Base-by-base conservation (phyloP, 1,284 basidiomycete genomes). In the Caloboletus inedulis region DNA sequence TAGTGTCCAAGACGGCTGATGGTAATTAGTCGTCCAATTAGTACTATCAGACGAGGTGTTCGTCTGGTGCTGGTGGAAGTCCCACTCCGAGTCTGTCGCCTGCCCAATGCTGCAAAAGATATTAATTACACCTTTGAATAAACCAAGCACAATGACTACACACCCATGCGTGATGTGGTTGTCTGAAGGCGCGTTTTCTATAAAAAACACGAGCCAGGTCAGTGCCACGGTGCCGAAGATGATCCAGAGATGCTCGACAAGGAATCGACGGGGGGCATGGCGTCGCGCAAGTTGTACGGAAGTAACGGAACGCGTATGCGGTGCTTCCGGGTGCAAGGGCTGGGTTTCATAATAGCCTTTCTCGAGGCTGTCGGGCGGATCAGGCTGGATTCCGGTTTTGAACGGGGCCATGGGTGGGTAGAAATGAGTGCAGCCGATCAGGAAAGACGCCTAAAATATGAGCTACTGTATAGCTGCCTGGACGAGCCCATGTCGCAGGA, bases 21-120 rank as follows among this genome's bases (percentile, higher is more conserved):
- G 57, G 27, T 65, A 52, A 44, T 65, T 57, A 19, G 40, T 52
- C 8, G 64, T 66, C 65, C 65, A 70, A 27, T 63, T 63, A 0
- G 55, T 46, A n/a, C 55, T 19, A 68, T 27, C 50, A 30, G 4
- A 48, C 42, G 25, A 39, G 14, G n/a, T 37, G 34, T 30, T 37
- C 52, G 4, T 59, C 49, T 29, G 6, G 13, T 1, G 51, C 34
- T 3, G 41, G 41, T 13, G 43, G 19, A 23, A 27, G 18, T 7
- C 44, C 48, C 3, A 18, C 35, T 23, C n/a, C n/a, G n/a, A n/a
- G n/a, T 27, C 29, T 31, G 7, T 52, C 36, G 13, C 8, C 30
- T 14, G 14, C 29, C 52, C 29, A 43, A 21, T 18, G 16, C 64
- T 66, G 30, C 5, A 16, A 30, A 8, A 13, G 13, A 45, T 3